phyloP scores from a whole-genome alignment of 345 rosid species.

The Excoecaria cochinchinensis region DNA sequence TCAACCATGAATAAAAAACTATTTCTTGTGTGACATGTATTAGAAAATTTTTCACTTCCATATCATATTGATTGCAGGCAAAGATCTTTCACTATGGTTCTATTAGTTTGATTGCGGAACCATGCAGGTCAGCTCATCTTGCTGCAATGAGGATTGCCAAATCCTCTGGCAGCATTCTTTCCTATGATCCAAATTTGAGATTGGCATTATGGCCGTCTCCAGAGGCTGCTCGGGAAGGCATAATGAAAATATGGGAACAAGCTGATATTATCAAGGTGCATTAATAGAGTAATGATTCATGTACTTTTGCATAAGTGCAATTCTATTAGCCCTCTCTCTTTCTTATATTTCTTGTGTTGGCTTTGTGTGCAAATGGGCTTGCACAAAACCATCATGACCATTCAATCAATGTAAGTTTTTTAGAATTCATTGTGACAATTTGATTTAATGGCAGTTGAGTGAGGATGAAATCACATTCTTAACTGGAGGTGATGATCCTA shows the following conservation, averaged over 20 bases:
- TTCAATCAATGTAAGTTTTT: neutral
- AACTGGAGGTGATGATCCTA: constrained; percentile 34
- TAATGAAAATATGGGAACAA: constrained; percentile 84
- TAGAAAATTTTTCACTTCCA: constrained; percentile 2
- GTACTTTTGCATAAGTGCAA: neutral
- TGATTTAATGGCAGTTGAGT: constrained; percentile 52
- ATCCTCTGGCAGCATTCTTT: constrained; percentile 70
- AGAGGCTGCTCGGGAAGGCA: constrained; percentile 77
- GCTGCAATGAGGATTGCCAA: constrained; percentile 87
- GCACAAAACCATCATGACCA: neutral
- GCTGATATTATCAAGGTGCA: constrained; percentile 91
- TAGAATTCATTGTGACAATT: constrained; percentile 2
- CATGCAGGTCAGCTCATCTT: constrained; percentile 89
- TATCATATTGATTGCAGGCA: constrained; percentile 50
- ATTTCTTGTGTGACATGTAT: constrained; percentile 12
- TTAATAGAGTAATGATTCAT: neutral
- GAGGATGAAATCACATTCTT: constrained; percentile 89
- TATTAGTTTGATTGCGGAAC: constrained; percentile 91
- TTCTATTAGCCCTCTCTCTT: neutral
- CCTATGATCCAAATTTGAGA: constrained; percentile 95
- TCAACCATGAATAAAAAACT: neutral
- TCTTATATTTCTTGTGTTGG: neutral
- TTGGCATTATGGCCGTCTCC: constrained; percentile 88
- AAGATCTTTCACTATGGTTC: constrained; percentile 93
- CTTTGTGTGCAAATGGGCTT: neutral